A percentile compares a stretch with the other conserved stretches of the same genome.
These are phyloP conservation scores for Stagonosporopsis cucurbitacearum DNA, from an alignment of 2,329 filamentous ascomycete genomes.

Conservation along the genomic window DNA sequence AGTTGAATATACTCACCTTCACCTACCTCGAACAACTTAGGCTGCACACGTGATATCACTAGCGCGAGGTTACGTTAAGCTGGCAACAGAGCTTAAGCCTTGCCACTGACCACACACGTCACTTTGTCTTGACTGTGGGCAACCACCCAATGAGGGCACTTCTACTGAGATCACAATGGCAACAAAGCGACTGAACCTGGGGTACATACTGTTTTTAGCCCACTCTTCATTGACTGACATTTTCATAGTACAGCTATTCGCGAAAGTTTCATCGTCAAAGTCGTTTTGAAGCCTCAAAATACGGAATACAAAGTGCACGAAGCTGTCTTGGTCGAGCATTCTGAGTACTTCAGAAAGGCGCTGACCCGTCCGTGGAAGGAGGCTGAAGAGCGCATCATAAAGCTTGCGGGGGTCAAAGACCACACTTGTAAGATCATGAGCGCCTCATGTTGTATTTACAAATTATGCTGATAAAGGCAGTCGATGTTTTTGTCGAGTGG, in stretches of 20 bases:
- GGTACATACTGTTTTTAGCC: too few relatives aligned
- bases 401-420: not conserved
- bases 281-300: not conserved
- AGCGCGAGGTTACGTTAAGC: too few relatives aligned
- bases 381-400: not conserved
- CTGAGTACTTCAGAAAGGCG: not conserved
- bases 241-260: not conserved
- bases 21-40: too few relatives aligned
- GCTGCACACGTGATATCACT: too few relatives aligned
- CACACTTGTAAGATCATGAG: not conserved
- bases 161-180: too few relatives aligned
- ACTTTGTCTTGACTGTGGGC: too few relatives aligned
- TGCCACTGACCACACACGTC: too few relatives aligned
- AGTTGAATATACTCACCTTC: too few relatives aligned
- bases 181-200: too few relatives aligned
- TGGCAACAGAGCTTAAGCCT: too few relatives aligned
- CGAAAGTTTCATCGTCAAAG: not conserved
- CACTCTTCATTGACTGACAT: too few relatives aligned
- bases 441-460: not conserved
- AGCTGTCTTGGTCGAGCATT: not conserved
- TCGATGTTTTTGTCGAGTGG: conserved; percentile 1
- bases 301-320: not conserved
- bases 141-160: too few relatives aligned
- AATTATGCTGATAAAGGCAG: not conserved
- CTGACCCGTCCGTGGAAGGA: not conserved